These are phyloP conservation scores for Phytophthora idaei DNA, from an alignment of 352 stramenopile species.

Conservation along the genomic window DNA sequence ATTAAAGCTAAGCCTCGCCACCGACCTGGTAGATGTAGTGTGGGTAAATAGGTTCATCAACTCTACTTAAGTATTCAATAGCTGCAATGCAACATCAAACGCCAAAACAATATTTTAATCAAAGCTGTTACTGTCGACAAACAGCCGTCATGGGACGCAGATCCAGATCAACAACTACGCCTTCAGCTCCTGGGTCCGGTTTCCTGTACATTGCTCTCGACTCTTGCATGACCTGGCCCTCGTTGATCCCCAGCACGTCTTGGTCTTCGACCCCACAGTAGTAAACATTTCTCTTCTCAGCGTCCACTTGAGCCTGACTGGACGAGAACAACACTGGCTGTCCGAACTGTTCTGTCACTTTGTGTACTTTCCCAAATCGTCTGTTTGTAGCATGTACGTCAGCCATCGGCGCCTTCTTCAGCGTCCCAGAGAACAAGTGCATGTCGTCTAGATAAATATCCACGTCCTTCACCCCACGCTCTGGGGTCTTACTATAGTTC, in stretches of 20 bases:
- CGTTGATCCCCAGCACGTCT: conserved; percentile 91
- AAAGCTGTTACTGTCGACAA: conserved; percentile 44
- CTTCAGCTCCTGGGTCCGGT: conserved; percentile 74
- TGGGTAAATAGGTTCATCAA: too few relatives aligned
- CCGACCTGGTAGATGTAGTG: too few relatives aligned
- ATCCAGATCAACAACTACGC: conserved; percentile 73
- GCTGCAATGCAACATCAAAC: too few relatives aligned
- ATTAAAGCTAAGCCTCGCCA: not conserved
- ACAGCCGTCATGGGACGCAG: conserved; percentile 73
- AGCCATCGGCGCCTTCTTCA: conserved; percentile 51
- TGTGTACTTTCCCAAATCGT: conserved; percentile 46
- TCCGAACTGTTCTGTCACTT: conserved; percentile 69
- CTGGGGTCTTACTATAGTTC: conserved; percentile 90
- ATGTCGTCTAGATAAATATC: conserved; percentile 89
- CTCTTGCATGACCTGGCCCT: conserved; percentile 87
- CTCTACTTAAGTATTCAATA: too few relatives aligned
- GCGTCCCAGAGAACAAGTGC: conserved; percentile 73
- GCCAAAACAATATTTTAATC: too few relatives aligned
- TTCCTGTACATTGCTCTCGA: conserved; percentile 82
- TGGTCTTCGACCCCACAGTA: conserved; percentile 85
- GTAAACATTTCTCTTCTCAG: conserved; percentile 63
- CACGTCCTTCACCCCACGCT: conserved; percentile 82
- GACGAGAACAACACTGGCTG: conserved; percentile 85
- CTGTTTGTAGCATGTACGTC: conserved; percentile 17
- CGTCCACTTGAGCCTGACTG: conserved; percentile 66